Evolutionary conservation across 2,329 filamentous ascomycete genomes (phyloP), one percentile per base, ranked within the genome.

Genomic region (Phialemoniopsis sp.): DNA sequence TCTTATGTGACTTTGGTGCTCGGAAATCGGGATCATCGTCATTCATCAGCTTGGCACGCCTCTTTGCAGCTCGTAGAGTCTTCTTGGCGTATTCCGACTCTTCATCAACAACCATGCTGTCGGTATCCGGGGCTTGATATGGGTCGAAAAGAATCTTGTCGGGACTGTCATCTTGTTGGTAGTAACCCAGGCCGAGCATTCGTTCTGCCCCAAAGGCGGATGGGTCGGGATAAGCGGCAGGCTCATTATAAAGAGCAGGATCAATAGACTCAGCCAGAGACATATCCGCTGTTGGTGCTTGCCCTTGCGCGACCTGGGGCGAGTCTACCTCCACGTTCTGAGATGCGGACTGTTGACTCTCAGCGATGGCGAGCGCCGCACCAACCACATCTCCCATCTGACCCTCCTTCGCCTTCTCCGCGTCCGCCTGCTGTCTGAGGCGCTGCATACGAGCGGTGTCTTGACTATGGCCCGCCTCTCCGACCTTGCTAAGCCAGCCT

Each of bases 401-500:
- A 3, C 62, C 56, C 31, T 69, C 66, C 45, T 71, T 72, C 17
- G 73, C 74, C 51, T 80, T 80, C 41, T 74, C 76, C 14, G 67
- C 71, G 21, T 78, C 72, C 4, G 77, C 77, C 45, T 77, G 68
- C 43, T 78, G 64, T 40, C 70, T 64, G n/a, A 80, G 54, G 14
- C 67, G 61, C 57, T 75, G 72, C 72, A 80, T 80, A 13, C 76
- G 67, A 41, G 69, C 73, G 50, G 72, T 77, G 45, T 77, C 67
- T 35, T 73, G 71, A 50, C 70, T 78, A 17, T 77, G 72, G 41
- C 72, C 70, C 43, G 78, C 74, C 41, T 80, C 77, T 13, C 76
- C 77, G 13, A 66, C 62, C 10, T 69, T 74, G 54, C 78, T 78
- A 35, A 97, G 67, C 89, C 89, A 96, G 32, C 76, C 78, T 18